Base-by-base conservation (phyloP, 768 basidiomycete species). In the Tephrocybe rancida region DNA sequence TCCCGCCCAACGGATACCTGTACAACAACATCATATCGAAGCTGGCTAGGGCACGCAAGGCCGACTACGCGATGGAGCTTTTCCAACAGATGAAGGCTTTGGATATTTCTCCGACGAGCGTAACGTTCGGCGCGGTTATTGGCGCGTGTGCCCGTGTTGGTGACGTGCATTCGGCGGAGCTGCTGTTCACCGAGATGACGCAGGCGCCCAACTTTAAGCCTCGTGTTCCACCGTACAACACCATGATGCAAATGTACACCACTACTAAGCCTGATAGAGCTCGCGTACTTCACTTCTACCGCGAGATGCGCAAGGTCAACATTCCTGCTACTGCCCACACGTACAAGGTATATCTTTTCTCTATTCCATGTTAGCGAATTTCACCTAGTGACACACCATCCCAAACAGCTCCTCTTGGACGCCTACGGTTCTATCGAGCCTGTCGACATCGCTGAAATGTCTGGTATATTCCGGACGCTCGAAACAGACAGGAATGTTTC, bases 11-110 rank as follows among this genome's bases (percentile, higher is more conserved):
- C 64, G 78, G 88, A 43, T 99, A 88, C 72, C 82, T 99, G 34
- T 99, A 90, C 78, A 98, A 99, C 76, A 98, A 92, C 61, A 88
- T 95, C 73, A 98, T 99, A 71, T 94, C 92, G 58, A 95, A 96
- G 73, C 81, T 99, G 9, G 87, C 93, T 27, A 93, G 90, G 69
- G 97, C 97, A 3, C 83, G 97, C 60, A 96, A 96, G 70, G 92
- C 94, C 0, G 95, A 97, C 58, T 77, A 85, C 44, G 95, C 94
- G 0, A 71, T 99, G 49, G 86, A 88, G 56, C 73, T 98, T 57
- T 99, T 98, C 81, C 80, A 86, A 46, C 77, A 86, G 63, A 95
- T 98, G 93, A 92, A 92, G 73, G 71, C 73, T 5, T 70, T 67
- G 18, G 75, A 79, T 7, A 59, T 95, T 18, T 61, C 63, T 0